Conservation (phyloP, 306 rosid genomes). For the Herpetospermum pedunculosum region DNA sequence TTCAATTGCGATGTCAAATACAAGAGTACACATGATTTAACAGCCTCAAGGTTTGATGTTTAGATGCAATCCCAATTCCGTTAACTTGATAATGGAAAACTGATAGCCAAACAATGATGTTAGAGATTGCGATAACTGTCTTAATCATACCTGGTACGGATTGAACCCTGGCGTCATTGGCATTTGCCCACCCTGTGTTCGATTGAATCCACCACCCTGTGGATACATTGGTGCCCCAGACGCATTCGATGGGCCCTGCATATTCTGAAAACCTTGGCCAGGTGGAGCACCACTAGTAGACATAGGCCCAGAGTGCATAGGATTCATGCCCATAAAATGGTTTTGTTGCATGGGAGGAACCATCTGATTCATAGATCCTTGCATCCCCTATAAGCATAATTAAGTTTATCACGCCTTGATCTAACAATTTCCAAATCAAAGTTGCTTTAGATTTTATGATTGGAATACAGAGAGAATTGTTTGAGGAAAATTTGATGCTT, state of each 20-base stretch:
- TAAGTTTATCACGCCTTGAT: background rate
- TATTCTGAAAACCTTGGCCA: slow-evolving; percentile 56
- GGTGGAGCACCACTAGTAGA: slow-evolving; percentile 60
- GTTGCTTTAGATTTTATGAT: background rate
- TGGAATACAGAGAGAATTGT: background rate
- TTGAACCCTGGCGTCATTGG: slow-evolving; percentile 85
- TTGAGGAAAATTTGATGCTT: background rate
- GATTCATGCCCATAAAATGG: slow-evolving; percentile 87
- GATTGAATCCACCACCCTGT: slow-evolving; percentile 67
- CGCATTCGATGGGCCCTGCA: slow-evolving; percentile 75
- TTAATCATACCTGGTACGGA: slow-evolving; percentile 68
- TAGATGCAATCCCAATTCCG: background rate
- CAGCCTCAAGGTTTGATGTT: background rate
- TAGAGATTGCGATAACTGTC: background rate
- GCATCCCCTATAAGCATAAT: slow-evolving; percentile 54
- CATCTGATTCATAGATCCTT: slow-evolving; percentile 82
- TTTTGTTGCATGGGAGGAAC: slow-evolving; percentile 66
- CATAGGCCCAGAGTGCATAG: slow-evolving; percentile 75
- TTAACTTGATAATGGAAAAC: background rate
- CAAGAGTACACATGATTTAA: background rate
- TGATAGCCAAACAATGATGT: background rate
- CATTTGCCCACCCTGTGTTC: slow-evolving; percentile 86
- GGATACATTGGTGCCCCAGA: slow-evolving; percentile 49
- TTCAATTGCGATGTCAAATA: background rate
- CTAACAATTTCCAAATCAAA: too few species aligned